A percentile compares a stretch with the other conserved stretches of the same genome.
Conservation (phyloP, 345 rosid species). For the Linum usitatissimum region DNA sequence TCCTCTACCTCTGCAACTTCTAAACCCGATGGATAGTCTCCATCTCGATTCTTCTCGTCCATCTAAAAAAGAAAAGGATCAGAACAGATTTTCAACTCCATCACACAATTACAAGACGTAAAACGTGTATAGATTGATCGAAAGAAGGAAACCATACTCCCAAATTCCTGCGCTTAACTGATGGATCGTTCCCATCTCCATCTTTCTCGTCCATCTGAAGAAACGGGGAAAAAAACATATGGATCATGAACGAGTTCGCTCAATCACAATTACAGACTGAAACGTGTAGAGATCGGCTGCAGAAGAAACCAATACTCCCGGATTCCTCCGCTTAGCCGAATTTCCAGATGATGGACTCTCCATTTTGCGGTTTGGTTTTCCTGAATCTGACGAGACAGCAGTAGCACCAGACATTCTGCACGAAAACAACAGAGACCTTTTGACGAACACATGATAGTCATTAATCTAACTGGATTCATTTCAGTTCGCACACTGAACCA, state of each 20-base stretch:
- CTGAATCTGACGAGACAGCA: too few relatives aligned
- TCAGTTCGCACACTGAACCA: too few relatives aligned
- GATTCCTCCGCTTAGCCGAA: constrained; percentile 51
- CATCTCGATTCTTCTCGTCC: constrained; percentile 28
- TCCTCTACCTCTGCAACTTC: constrained; percentile 22
- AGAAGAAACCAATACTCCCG: constrained; percentile 30
- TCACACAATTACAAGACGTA: not conserved
- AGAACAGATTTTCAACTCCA: not conserved
- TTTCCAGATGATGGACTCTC: constrained; percentile 34
- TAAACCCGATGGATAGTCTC: constrained; percentile 2
- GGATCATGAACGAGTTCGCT: not conserved
- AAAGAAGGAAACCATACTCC: too few relatives aligned
- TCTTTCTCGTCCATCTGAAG: constrained; percentile 37
- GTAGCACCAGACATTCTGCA: not conserved
- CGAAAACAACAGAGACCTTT: too few relatives aligned
- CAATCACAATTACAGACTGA: not conserved
- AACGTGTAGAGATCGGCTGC: not conserved
- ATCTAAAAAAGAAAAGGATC: not conserved
- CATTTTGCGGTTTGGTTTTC: constrained; percentile 17
- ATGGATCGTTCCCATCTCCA: too few relatives aligned
- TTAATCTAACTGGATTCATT: too few relatives aligned
- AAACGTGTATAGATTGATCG: too few relatives aligned
- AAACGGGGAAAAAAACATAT: not conserved
- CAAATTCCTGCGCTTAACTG: too few relatives aligned
- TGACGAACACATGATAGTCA: too few relatives aligned